phyloP scores from a whole-genome alignment of 2,329 filamentous ascomycete species.

The Ascochyta pisi region DNA sequence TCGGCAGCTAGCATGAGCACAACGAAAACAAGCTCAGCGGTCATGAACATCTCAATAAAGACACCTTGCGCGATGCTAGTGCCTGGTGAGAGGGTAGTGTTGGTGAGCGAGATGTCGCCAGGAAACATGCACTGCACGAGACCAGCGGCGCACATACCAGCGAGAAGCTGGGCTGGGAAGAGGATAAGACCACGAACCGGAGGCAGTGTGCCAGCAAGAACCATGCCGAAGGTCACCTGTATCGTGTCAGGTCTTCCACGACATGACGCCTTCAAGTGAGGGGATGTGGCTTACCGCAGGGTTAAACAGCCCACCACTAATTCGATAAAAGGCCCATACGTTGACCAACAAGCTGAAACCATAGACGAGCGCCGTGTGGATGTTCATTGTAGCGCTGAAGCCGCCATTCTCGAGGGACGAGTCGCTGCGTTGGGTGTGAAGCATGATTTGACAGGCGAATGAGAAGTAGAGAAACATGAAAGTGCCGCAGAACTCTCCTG shows the following conservation, averaged over 20 bases:
- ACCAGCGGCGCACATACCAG: conserved; percentile 33
- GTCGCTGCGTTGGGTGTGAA: conserved; percentile 25
- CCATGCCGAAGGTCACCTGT: conserved; percentile 34
- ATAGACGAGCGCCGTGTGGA: conserved; percentile 41
- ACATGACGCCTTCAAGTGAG: neutral
- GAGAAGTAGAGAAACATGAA: conserved; percentile 44
- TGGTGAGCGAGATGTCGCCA: conserved; percentile 28
- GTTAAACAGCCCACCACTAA: conserved; percentile 32
- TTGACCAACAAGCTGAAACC: conserved; percentile 41
- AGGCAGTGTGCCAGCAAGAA: conserved; percentile 27
- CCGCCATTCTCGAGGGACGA: conserved; percentile 21
- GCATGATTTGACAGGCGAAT: conserved; percentile 39
- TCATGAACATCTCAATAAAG: conserved; percentile 34
- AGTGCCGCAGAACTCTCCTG: conserved; percentile 42
- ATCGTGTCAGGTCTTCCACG: neutral
- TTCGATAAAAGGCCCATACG: conserved; percentile 43
- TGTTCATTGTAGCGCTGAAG: conserved; percentile 28
- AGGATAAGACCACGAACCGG: conserved; percentile 29
- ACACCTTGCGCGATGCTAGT: conserved; percentile 31
- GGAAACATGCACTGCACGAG: conserved; percentile 37
- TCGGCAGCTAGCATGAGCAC: conserved; percentile 40
- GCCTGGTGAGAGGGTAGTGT: conserved; percentile 21
- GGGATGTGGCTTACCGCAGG: conserved; percentile 22
- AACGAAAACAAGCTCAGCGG: conserved; percentile 30
- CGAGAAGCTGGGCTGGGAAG: conserved; percentile 30